Evolutionary conservation across 345 rosid species (phyloP), one percentile per base, ranked within the genome.

Genomic region (Isatis tinctoria): DNA sequence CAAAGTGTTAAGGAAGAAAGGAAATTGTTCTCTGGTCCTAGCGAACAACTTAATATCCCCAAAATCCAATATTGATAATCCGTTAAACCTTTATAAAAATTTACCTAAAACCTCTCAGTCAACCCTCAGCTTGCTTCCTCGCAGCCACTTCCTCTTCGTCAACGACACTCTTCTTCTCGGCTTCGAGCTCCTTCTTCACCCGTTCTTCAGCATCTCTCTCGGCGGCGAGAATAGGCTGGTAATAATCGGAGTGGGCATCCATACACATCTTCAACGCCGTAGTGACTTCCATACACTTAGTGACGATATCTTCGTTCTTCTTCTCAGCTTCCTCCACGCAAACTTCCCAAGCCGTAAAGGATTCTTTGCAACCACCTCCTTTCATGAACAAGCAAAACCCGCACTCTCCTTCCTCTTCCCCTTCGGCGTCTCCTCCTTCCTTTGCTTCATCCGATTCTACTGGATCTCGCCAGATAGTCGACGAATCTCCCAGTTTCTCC

Each of bases 321-420:
- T 79, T 80, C 77, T 91, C 98, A 60, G 90, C 90, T 62, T 84
- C 90, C 57, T 81, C 78, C 9, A 91, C 81, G 73, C 98, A 94
- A 12, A 84, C 78, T 76, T 94, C 96, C 98, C 98, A 91, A 1
- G 75, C 87, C 5, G 77, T 28, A 51, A 91, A 94, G 7, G 80
- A 70, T 9, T 90, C 95, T 72, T 69, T 90, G 85, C 98, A 94
- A 2, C 95, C 95, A 11, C 98, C 98, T 13, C 83, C 97, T 70
- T 91, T 94, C 97, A 94, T 94, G 77, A 81, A 94, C 86, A 91
- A 53, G 75, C 96, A 92, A 45, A 92, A 92, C 72, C 92, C 92
- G 48, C 97, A 92, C 74, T 90, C 96, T 51, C 85, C 90, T 72
- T 84, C 91, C 48, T 87, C 93, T 24, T 85, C 93, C 3, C 73